These are phyloP conservation scores for Phytophthora lateralis DNA, from an alignment of 352 stramenopile genomes.

Conservation along the genomic window DNA sequence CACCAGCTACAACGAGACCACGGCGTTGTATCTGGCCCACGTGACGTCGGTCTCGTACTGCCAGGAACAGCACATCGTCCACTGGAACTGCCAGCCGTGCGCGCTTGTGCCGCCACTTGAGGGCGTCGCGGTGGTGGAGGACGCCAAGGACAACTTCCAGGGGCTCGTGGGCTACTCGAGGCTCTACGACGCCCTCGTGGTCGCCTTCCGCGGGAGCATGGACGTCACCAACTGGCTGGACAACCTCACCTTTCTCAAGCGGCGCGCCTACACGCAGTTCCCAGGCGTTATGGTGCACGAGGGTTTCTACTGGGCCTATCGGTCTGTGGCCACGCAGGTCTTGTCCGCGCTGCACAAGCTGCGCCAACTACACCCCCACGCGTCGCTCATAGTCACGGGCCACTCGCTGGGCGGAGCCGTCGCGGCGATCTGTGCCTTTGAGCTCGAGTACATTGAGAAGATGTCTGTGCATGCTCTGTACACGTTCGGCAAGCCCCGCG, in stretches of 20 bases:
- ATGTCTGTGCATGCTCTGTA: slow-evolving; percentile 61
- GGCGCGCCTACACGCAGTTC: slow-evolving; percentile 61
- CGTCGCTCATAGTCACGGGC: slow-evolving; percentile 65
- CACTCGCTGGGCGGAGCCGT: slow-evolving; percentile 81
- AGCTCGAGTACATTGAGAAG: slow-evolving; percentile 68
- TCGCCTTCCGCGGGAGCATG: slow-evolving; percentile 87
- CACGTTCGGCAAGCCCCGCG: slow-evolving; percentile 80
- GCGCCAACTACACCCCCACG: slow-evolving; percentile 39
- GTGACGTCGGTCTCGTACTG: slow-evolving; percentile 86
- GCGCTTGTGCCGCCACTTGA: slow-evolving; percentile 55
- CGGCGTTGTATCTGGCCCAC: slow-evolving; percentile 72
- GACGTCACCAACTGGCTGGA: slow-evolving; percentile 86
- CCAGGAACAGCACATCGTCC: slow-evolving; percentile 56
- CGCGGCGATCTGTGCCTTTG: slow-evolving; percentile 74
- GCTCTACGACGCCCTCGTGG: slow-evolving; percentile 53
- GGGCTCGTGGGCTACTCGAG: slow-evolving; percentile 75
- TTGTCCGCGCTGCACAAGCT: slow-evolving; percentile 43
- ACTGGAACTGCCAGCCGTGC: slow-evolving; percentile 83
- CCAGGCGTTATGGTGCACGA: slow-evolving; percentile 70
- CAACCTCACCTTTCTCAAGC: slow-evolving; percentile 86
- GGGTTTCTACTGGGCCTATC: slow-evolving; percentile 85
- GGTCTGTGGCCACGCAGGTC: slow-evolving; percentile 61
- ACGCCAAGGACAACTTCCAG: slow-evolving; percentile 79
- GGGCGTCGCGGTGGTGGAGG: slow-evolving; percentile 62
- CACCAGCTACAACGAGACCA: slow-evolving; percentile 66